These are phyloP conservation scores for Sherardia arvensis DNA, from an alignment of 257 asterid genomes.

Conservation along the genomic window DNA sequence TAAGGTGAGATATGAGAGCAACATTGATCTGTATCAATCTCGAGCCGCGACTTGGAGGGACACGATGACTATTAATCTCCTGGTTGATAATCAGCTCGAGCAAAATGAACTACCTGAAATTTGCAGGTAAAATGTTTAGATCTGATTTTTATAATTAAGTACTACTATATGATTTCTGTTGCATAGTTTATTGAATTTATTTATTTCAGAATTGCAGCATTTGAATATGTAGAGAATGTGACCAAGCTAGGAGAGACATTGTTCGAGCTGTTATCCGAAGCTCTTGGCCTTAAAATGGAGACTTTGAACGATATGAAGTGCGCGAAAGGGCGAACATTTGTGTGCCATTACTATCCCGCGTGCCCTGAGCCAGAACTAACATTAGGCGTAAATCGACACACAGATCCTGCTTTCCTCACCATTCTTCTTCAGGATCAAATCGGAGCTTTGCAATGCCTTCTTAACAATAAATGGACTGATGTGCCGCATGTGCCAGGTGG, in stretches of 20 bases:
- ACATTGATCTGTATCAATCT: constrained; percentile 38
- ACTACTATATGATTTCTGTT: background rate
- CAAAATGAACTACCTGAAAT: constrained; percentile 44
- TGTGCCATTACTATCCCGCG: constrained; percentile 61
- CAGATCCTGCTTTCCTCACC: constrained; percentile 51
- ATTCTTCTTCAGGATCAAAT: constrained; percentile 55
- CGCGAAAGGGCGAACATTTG: constrained; percentile 21
- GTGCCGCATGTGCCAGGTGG: constrained; percentile 43
- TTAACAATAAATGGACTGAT: constrained; percentile 32
- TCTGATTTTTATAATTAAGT: background rate
- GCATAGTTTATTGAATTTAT: too few species aligned
- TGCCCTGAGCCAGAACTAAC: constrained; percentile 80
- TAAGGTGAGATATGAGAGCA: constrained; percentile 47
- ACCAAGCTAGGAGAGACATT: constrained; percentile 32
- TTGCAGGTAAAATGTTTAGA: constrained; percentile 40
- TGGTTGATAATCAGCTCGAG: constrained; percentile 7
- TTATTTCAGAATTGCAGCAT: constrained; percentile 31
- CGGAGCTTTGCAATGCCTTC: constrained; percentile 63
- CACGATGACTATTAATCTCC: constrained; percentile 33
- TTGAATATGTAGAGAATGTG: constrained; percentile 29
- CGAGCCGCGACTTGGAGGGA: constrained; percentile 63
- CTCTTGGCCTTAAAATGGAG: constrained; percentile 42
- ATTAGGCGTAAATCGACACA: constrained; percentile 53
- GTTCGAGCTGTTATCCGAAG: constrained; percentile 44
- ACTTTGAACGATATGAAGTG: constrained; percentile 36